Conservation (phyloP, 2,329 filamentous ascomycete genomes). For the Karstenula rhodostoma region DNA sequence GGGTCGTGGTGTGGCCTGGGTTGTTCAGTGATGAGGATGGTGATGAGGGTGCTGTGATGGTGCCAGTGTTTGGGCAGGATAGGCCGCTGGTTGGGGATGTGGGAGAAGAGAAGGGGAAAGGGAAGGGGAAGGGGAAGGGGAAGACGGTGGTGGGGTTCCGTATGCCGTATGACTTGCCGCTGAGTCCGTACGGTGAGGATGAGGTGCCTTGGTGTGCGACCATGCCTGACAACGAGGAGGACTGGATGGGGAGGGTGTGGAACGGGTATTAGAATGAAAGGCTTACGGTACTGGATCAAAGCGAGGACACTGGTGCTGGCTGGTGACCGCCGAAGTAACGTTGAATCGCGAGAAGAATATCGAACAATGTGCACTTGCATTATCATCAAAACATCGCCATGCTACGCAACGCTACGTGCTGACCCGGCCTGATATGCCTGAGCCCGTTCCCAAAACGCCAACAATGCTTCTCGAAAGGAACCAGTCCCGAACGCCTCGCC, state of each 20-base stretch:
- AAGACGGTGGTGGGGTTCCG: slow-evolving; percentile 69
- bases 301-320: no score
- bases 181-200: slow-evolving; percentile 67
- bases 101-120: slow-evolving; percentile 22
- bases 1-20: slow-evolving; percentile 82
- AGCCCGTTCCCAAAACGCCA: slow-evolving; percentile 18
- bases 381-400: slow-evolving; percentile 22
- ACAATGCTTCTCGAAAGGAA: slow-evolving; percentile 17
- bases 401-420: slow-evolving; percentile 15
- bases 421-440: slow-evolving; percentile 11
- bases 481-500: slow-evolving; percentile 19
- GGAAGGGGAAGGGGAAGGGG: slow-evolving; percentile 23
- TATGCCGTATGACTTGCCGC: slow-evolving; percentile 83
- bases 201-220: slow-evolving; percentile 83
- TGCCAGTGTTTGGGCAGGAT: slow-evolving; percentile 72
- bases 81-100: slow-evolving; percentile 45
- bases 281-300: background rate
- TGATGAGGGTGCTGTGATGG: slow-evolving; percentile 61
- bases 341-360: background rate
- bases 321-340: no score
- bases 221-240: slow-evolving; percentile 65
- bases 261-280: slow-evolving; percentile 21
- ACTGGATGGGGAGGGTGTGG: slow-evolving; percentile 64
- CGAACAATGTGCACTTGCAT: slow-evolving; percentile 19
- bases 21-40: slow-evolving; percentile 51